phyloP scores from a whole-genome alignment of 2,329 filamentous ascomycete genomes.

The Fonsecaea nubica region DNA sequence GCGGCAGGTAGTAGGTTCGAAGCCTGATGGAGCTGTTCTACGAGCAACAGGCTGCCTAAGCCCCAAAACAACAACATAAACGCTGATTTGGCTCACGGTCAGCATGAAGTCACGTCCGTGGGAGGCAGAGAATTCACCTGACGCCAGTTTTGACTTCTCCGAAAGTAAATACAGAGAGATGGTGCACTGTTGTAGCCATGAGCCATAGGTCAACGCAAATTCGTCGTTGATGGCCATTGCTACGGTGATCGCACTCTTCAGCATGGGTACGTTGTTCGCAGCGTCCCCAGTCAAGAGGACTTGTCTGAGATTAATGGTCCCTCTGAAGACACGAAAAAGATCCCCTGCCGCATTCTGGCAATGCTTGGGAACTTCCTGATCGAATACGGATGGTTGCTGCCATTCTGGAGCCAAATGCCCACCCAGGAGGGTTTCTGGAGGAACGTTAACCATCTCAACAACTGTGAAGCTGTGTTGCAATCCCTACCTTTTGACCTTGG shows the following conservation, averaged over 20 bases:
- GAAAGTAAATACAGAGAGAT: slow-evolving; percentile 31
- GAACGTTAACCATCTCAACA: background rate
- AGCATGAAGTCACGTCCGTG: background rate
- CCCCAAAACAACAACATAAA: slow-evolving; percentile 30
- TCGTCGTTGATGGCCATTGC: slow-evolving; percentile 14
- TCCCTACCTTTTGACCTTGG: slow-evolving; percentile 22
- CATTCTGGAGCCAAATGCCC: slow-evolving; percentile 10
- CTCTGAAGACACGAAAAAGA: slow-evolving; percentile 28
- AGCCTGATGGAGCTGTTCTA: slow-evolving; percentile 27
- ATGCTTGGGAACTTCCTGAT: slow-evolving; percentile 19
- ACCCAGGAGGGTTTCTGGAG: slow-evolving; percentile 9
- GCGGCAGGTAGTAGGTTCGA: slow-evolving; percentile 9
- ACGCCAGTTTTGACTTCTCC: slow-evolving; percentile 27
- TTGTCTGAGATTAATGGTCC: slow-evolving; percentile 18
- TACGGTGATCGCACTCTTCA: slow-evolving; percentile 2
- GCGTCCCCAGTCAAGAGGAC: background rate
- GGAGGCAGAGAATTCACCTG: slow-evolving; percentile 14
- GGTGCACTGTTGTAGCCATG: slow-evolving; percentile 28
- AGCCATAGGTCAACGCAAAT: slow-evolving; percentile 20
- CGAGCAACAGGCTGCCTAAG: slow-evolving; percentile 12
- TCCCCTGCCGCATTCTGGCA: slow-evolving; percentile 29
- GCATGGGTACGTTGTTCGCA: background rate
- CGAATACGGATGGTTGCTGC: slow-evolving; percentile 22
- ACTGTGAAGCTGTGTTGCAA: background rate
- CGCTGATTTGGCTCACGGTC: slow-evolving; percentile 10